phyloP scores from a whole-genome alignment of 2,329 filamentous ascomycete genomes.

The Paecilomyces fulvus region DNA sequence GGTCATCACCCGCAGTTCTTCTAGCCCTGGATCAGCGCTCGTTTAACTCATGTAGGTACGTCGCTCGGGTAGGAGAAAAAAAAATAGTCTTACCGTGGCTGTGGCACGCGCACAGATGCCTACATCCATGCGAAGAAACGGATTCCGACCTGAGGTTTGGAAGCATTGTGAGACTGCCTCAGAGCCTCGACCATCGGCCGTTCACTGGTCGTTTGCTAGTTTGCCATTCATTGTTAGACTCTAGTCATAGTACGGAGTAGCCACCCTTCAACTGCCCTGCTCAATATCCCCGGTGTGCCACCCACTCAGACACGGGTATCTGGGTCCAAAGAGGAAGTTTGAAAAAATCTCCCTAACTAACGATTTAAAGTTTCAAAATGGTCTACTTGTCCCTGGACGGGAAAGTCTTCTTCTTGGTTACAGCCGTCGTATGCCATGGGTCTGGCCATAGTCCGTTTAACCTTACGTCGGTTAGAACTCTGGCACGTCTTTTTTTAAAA shows the following conservation, averaged over 20 bases:
- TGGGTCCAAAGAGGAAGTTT: neutral
- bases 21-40: neutral
- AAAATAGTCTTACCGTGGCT: neutral
- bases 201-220: neutral
- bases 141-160: neutral
- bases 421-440: neutral
- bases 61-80: neutral
- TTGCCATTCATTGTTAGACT: neutral
- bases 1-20: neutral
- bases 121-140: neutral
- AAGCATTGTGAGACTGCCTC: neutral
- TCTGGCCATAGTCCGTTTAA: neutral
- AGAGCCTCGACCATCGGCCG: neutral
- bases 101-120: neutral
- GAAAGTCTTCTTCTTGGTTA: neutral
- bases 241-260: neutral
- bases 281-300: neutral
- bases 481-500: neutral
- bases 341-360: neutral
- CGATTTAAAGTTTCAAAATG: neutral
- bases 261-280: neutral
- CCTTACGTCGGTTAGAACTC: neutral
- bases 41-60: neutral
- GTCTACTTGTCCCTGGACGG: neutral
- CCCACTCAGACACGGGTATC: neutral